These are phyloP conservation scores for Amaranthus palmeri DNA, from an alignment of 148 eudicot species.

Conservation along the genomic window DNA sequence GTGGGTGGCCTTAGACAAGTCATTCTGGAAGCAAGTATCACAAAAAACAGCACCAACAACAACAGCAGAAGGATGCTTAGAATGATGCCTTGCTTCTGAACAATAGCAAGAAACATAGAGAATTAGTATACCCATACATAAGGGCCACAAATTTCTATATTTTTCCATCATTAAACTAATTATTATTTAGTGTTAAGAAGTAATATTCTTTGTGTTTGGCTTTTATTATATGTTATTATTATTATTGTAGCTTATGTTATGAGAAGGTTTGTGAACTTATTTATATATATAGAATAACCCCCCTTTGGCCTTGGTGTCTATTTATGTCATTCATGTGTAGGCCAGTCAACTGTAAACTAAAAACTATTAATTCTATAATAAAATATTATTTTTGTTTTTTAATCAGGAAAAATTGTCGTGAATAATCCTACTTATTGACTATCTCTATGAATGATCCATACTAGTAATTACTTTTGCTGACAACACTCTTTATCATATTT, in stretches of 20 bases:
- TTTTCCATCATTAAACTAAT: slow-evolving; percentile 16
- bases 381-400: background rate
- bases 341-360: slow-evolving; percentile 66
- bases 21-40: slow-evolving; percentile 69
- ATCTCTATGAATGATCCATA: no score
- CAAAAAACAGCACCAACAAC: slow-evolving; percentile 78
- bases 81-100: slow-evolving; percentile 46
- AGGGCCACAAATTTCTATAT: slow-evolving; percentile 13
- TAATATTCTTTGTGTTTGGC: background rate
- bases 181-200: no score
- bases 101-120: slow-evolving; percentile 30
- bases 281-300: slow-evolving; percentile 19
- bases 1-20: slow-evolving; percentile 43
- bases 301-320: slow-evolving; percentile 16
- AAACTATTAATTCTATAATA: slow-evolving; percentile 30
- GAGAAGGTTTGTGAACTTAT: slow-evolving; percentile 11
- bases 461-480: no score
- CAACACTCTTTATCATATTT: no score
- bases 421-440: no score
- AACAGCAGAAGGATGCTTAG: slow-evolving; percentile 44
- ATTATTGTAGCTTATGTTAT: background rate
- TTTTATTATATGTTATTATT: background rate
- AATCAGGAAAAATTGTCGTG: no score
- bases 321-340: slow-evolving; percentile 60
- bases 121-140: slow-evolving; percentile 27